Evolutionary conservation across 257 asterid species (phyloP), one percentile per base, ranked within the genome.

Genomic region (Solanum chmielewskii): DNA sequence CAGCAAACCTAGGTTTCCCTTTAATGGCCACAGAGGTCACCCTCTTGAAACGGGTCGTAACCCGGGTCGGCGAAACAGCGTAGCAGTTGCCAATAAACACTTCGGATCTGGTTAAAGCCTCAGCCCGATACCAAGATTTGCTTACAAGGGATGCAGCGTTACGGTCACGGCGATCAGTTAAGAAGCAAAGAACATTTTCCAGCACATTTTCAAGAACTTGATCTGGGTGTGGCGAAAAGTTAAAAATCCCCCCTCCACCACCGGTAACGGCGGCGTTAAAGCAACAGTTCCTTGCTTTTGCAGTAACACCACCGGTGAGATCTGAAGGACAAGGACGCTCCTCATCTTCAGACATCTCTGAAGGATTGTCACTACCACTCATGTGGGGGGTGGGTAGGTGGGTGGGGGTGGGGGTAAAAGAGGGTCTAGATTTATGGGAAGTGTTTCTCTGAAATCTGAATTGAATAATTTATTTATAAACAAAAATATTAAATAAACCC

Each of bases 101-200:
- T 23, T 92, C 94, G 85, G 93, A 92, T 91, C 94, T 91, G 88
- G 94, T 91, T 31, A 91, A 90, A 11, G 94, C 92, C 89, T 92
- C 94, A 0, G 90, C 90, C 21, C 89, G 87, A 87, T 87, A 89
- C 94, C 94, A 92, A 13, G 93, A 91, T 86, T 91, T 92, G 90
- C 92, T 91, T 7, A 92, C 93, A 11, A 92, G 86, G 11, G 94
- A 92, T 9, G 92, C 92, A 35, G 92, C 90, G 94, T 91, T 92
- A 47, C 94, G 93, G 89, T 92, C 93, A 12, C 89, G 87, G 25
- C 93, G 88, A 27, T 91, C 88, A 16, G 90, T 90, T 56, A 92
- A 82, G 92, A 92, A 92, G 88, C 88, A 90, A 56, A 92, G 94
- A 9, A 92, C 92, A 87, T 90, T 91, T 39, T 92, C 94, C 70